Percentiles rank a stretch among this genome's conserved stretches.
Conservation (phyloP, 495 filamentous ascomycete genomes). For the Antarctomyces pellizariae region DNA sequence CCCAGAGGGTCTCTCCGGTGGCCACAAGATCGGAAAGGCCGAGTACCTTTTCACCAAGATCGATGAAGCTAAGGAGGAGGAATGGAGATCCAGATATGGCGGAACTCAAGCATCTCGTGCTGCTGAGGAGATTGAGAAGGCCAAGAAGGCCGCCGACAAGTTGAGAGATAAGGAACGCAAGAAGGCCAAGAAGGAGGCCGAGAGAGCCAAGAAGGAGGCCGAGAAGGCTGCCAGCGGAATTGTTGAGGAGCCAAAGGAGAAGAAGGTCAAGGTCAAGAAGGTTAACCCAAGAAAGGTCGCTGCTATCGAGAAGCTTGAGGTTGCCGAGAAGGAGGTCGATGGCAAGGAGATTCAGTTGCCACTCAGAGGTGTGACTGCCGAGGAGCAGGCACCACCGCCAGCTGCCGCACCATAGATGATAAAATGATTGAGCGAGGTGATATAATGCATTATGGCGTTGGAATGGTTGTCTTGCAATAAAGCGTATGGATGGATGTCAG, state of each 20-base stretch:
- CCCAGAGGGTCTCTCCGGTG: conserved; percentile 32
- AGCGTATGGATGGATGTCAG: too few species aligned
- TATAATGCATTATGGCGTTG: too few species aligned
- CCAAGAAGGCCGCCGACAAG: conserved; percentile 34
- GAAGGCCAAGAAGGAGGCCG: conserved; percentile 24
- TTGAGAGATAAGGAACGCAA: conserved; percentile 22
- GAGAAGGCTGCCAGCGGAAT: conserved; percentile 10
- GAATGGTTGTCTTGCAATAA: too few species aligned
- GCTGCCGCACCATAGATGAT: conserved; percentile 6
- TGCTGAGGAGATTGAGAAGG: conserved; percentile 40
- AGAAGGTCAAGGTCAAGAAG: conserved; percentile 1
- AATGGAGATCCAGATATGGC: conserved; percentile 66
- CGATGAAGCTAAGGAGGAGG: conserved; percentile 53
- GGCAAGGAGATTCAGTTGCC: conserved; percentile 6
- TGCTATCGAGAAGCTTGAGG: not conserved
- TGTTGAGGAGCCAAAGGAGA: conserved; percentile 3
- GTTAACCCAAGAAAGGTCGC: conserved; percentile 5
- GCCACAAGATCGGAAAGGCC: conserved; percentile 65
- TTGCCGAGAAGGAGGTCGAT: conserved; percentile 4
- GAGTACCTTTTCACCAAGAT: conserved; percentile 68
- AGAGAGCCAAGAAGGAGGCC: conserved; percentile 11
- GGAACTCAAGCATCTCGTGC: conserved; percentile 34
- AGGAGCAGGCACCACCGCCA: conserved; percentile 11
- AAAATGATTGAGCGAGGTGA: not conserved
- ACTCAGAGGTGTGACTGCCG: conserved; percentile 6